A percentile compares a stretch with the other conserved stretches of the same genome.
Evolutionary conservation across 225 moss, liverwort and hornwort species (phyloP).

Genomic region (Sphagnum contortum): DNA sequence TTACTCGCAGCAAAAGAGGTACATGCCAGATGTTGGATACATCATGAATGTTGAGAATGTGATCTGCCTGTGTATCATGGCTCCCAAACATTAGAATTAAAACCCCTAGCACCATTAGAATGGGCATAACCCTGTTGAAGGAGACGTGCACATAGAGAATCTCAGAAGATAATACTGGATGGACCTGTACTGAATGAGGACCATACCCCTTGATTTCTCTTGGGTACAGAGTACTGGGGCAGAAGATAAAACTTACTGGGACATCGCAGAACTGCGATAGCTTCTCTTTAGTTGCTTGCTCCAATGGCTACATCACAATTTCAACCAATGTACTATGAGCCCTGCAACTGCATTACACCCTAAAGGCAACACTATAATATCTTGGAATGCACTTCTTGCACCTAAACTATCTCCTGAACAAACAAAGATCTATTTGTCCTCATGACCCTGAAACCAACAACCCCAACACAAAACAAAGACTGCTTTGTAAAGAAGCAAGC

Average conservation of each 20-base stretch:
- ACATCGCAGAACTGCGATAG: slow-evolving; percentile 86
- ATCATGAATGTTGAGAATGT: slow-evolving; percentile 74
- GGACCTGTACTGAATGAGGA: too few relatives aligned
- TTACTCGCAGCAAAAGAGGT: slow-evolving; percentile 74
- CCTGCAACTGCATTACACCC: not conserved
- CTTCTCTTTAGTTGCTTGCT: slow-evolving; percentile 75
- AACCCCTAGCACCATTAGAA: not conserved
- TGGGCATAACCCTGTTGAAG: too few relatives aligned
- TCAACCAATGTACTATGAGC: not conserved
- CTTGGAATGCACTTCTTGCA: too few relatives aligned
- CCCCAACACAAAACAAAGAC: too few relatives aligned
- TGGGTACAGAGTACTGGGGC: not conserved
- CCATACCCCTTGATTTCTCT: too few relatives aligned
- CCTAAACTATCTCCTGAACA: too few relatives aligned
- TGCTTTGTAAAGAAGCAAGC: too few relatives aligned
- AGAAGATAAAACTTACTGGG: slow-evolving; percentile 31
- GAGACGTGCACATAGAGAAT: too few relatives aligned
- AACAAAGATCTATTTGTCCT: too few relatives aligned
- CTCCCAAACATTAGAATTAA: not conserved
- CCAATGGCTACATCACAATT: slow-evolving; percentile 53
- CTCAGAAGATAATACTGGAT: too few relatives aligned
- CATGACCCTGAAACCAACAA: too few relatives aligned
- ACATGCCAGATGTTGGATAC: slow-evolving; percentile 98
- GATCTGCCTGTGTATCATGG: slow-evolving; percentile 39
- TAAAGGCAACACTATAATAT: not conserved